Evolutionary conservation across 2,329 filamentous ascomycete species (phyloP).

Genomic region (Cercospora zeina): DNA sequence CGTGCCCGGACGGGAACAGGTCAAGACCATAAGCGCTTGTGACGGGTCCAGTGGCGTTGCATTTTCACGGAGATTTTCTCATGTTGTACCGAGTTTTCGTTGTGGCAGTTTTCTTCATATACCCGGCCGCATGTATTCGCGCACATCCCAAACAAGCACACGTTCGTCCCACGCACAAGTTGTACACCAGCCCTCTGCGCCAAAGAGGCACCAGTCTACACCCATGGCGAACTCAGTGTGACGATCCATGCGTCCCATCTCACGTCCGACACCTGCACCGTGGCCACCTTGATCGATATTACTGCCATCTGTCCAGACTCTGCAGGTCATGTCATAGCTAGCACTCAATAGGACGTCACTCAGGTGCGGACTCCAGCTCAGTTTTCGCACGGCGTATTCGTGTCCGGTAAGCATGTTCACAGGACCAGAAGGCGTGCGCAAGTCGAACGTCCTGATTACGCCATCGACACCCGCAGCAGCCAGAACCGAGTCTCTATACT

Average conservation of each 20-base stretch:
- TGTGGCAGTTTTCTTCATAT: slow-evolving; percentile 10
- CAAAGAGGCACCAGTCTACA: slow-evolving; percentile 97
- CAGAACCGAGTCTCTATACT: slow-evolving; percentile 82
- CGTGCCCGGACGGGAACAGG: background rate
- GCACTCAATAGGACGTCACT: slow-evolving; percentile 82
- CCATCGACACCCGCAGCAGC: slow-evolving; percentile 89
- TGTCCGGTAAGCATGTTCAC: slow-evolving; percentile 76
- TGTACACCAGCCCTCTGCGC: slow-evolving; percentile 91
- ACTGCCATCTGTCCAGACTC: slow-evolving; percentile 86
- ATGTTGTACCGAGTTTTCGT: background rate
- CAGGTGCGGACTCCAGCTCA: slow-evolving; percentile 94
- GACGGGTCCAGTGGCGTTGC: background rate
- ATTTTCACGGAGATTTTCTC: background rate
- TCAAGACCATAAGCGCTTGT: background rate
- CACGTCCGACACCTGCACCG: slow-evolving; percentile 47
- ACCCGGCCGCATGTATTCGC: slow-evolving; percentile 56
- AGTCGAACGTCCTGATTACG: slow-evolving; percentile 84
- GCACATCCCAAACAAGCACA: slow-evolving; percentile 88
- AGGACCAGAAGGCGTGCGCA: slow-evolving; percentile 75
- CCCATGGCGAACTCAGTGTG: slow-evolving; percentile 97
- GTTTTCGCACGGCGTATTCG: slow-evolving; percentile 80
- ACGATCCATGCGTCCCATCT: slow-evolving; percentile 83
- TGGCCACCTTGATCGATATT: slow-evolving; percentile 47
- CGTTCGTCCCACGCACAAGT: slow-evolving; percentile 93
- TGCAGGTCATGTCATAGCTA: slow-evolving; percentile 97